Evolutionary conservation across 805 yeast genomes (phyloP), one percentile per base, ranked within the genome.

Genomic region (Lipomyces yamadae): DNA sequence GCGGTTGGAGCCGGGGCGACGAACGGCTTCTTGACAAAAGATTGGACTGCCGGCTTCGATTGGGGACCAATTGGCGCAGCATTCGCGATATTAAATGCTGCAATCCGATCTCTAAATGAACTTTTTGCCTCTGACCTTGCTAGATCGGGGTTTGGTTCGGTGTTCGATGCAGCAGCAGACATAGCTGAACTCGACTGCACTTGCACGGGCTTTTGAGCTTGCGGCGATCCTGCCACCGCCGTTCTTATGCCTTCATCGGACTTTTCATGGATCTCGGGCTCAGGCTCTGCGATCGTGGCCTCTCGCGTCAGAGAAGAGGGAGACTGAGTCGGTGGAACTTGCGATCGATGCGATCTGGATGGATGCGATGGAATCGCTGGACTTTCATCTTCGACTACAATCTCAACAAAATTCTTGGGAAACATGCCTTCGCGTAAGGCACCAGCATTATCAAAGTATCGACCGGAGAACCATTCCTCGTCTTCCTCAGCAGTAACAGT

Each of bases 391-490:
- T 69, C 72, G 15, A 32, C 39, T 13, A 74, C 60, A 15, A 67
- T 60, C 60, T 85, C 85, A 4, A 94, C 98, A 79, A 91, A 94
- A 74, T 86, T 87, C 75, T 84, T 86, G 2, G 99, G 99, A 73
- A 95, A 95, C 80, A 93, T 88, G 6, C 99, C 99, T 29, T 84
- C 78, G 56, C 79, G 78, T 33, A 72, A 55, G 8, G 69, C 74
- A 4, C 91, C 91, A 24, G 63, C 54, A 39, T 80, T 79, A 67
- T 80, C 84, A 2, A 73, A 74, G 72, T 84, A 89, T 3, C 82
- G 79, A 2, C 99, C 99, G 52, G 84, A 81, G 75, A 85, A 89
- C 98, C 98, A 95, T 70, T 93, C 97, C 5, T 88, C 96, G 76
- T 94, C 98, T 72, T 92, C 97, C 62, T 91, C 82, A 50, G 85